These are phyloP conservation scores for Malus sieversii DNA, from an alignment of 306 rosid species.

Conservation along the genomic window DNA sequence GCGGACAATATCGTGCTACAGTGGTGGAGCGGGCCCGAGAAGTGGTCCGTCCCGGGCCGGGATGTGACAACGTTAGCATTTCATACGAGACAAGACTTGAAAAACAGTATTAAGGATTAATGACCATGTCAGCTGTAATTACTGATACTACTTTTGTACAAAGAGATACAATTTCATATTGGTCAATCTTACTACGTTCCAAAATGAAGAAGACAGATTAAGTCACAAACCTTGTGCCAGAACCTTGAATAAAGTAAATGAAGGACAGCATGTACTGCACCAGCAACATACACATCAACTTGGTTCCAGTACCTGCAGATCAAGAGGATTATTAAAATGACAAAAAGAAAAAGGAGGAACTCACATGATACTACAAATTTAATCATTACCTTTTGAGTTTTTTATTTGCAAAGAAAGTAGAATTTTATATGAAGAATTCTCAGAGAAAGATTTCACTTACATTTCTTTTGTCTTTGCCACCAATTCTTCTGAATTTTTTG, in stretches of 20 bases:
- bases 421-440: background rate
- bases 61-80: background rate
- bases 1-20: too few relatives aligned
- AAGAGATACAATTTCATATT: background rate
- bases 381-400: background rate
- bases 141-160: slow-evolving; percentile 6
- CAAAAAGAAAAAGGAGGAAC: background rate
- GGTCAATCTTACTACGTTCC: slow-evolving; percentile 3
- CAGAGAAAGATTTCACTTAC: slow-evolving; percentile 22
- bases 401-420: background rate
- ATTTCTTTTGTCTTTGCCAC: slow-evolving; percentile 70
- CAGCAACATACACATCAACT: slow-evolving; percentile 94
- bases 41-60: too few relatives aligned
- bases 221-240: slow-evolving; percentile 90
- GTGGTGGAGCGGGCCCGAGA: too few relatives aligned
- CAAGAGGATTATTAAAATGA: slow-evolving; percentile 14
- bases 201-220: slow-evolving; percentile 1
- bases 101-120: slow-evolving; percentile 6
- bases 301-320: slow-evolving; percentile 86
- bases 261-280: slow-evolving; percentile 99
- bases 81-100: slow-evolving; percentile 9
- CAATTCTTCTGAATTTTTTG: slow-evolving; percentile 65
- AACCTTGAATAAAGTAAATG: slow-evolving; percentile 94
- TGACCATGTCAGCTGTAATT: background rate
- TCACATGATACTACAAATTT: background rate